Evolutionary conservation across 148 eudicot species (phyloP).

Genomic region (Arbutus unedo): DNA sequence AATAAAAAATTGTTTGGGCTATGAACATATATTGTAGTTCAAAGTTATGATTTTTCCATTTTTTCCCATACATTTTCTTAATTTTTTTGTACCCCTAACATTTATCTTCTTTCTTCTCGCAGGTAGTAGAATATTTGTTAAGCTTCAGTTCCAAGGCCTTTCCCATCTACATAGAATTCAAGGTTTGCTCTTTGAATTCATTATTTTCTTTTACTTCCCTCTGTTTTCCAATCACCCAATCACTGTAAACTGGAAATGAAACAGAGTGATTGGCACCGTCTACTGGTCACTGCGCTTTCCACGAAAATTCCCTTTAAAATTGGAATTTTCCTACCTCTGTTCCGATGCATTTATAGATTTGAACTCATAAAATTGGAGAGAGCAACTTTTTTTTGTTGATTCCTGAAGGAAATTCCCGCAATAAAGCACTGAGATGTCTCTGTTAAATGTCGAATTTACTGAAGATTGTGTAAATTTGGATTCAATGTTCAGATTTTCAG

Average conservation of each 20-base stretch:
- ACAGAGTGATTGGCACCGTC: too few relatives aligned
- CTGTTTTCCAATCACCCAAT: background rate
- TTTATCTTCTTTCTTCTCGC: background rate
- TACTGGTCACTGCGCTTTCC: background rate
- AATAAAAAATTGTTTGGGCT: too few relatives aligned
- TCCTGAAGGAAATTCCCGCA: background rate
- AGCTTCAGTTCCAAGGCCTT: background rate
- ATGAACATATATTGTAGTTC: background rate
- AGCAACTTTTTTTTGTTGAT: background rate
- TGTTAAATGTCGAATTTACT: background rate
- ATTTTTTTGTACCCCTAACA: background rate
- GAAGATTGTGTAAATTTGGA: background rate
- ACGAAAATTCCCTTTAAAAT: too few relatives aligned
- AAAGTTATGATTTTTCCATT: background rate
- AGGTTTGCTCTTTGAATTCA: conserved; percentile 20
- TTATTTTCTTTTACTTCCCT: background rate
- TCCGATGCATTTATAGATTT: too few relatives aligned
- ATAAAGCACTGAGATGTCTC: background rate
- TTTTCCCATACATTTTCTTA: background rate
- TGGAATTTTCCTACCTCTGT: too few relatives aligned
- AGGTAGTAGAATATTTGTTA: background rate
- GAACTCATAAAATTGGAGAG: background rate
- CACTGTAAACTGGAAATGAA: background rate
- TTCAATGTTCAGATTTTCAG: background rate
- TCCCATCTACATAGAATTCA: background rate